Conservation (phyloP, 768 basidiomycete species). For the Phylloporus sp. region DNA sequence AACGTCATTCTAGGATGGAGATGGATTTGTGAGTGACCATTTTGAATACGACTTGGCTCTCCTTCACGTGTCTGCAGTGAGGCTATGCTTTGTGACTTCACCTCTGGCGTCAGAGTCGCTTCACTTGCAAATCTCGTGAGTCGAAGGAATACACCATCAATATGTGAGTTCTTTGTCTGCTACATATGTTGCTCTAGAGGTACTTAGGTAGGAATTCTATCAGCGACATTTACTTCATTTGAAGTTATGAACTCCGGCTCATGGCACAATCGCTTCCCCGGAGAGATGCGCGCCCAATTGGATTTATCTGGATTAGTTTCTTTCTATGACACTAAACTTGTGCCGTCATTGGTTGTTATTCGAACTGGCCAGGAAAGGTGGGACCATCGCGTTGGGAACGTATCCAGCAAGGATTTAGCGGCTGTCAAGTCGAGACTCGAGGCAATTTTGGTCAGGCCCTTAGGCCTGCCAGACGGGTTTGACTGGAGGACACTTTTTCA, state of each 20-base stretch:
- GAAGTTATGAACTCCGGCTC: constrained; percentile 14
- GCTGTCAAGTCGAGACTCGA: constrained; percentile 1
- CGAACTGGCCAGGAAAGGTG: constrained; percentile 12
- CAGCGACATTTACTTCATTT: background rate
- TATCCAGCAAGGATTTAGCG: constrained; percentile 6
- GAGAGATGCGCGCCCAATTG: constrained; percentile 19
- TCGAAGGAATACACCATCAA: background rate
- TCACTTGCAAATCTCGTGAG: constrained; percentile 36
- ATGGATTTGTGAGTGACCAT: constrained; percentile 42
- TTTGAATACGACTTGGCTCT: background rate
- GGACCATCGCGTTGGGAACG: constrained; percentile 12
- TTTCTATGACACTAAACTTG: constrained; percentile 19
- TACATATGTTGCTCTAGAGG: background rate
- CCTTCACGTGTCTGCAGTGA: constrained; percentile 32
- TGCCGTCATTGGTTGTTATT: constrained; percentile 7
- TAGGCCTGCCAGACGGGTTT: constrained; percentile 25
- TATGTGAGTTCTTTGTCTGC: background rate
- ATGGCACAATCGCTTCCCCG: constrained; percentile 24
- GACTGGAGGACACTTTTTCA: constrained; percentile 42
- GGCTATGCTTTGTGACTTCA: constrained; percentile 47
- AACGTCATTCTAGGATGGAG: constrained; percentile 39
- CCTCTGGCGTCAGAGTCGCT: constrained; percentile 34
- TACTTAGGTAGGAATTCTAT: background rate
- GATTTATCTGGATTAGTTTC: constrained; percentile 19
- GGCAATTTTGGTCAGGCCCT: constrained; percentile 1